These are phyloP conservation scores for Coniochaeta pulveracea DNA, from an alignment of 2,329 filamentous ascomycete species.

Conservation along the genomic window DNA sequence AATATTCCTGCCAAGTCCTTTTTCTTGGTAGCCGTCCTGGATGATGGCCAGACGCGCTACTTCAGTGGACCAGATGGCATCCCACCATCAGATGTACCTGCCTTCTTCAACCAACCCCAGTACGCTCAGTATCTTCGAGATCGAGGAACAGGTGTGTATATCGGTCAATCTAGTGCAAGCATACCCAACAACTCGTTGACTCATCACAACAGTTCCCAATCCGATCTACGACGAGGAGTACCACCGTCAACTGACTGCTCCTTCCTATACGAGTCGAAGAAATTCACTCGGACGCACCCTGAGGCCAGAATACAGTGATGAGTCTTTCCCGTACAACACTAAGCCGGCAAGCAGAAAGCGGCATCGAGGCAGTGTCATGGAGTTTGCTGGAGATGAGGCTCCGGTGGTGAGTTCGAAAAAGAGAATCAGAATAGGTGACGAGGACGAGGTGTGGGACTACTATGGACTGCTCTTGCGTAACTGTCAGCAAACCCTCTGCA, in stretches of 20 bases:
- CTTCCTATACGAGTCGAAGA: constrained; percentile 14
- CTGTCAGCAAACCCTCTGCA: constrained; percentile 61
- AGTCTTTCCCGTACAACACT: constrained; percentile 16
- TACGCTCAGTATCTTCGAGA: constrained; percentile 24
- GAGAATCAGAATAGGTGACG: constrained; percentile 40
- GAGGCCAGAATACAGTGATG: constrained; percentile 15
- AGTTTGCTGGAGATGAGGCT: constrained; percentile 27
- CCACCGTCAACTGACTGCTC: not conserved
- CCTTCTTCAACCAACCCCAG: constrained; percentile 33
- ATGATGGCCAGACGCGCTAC: constrained; percentile 32
- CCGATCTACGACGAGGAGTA: constrained; percentile 13
- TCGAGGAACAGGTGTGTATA: constrained; percentile 27
- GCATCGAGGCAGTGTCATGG: constrained; percentile 24
- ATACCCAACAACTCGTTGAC: no score
- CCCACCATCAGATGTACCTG: constrained; percentile 24
- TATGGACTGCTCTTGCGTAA: constrained; percentile 52
- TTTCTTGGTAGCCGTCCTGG: constrained; percentile 38
- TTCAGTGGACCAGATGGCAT: constrained; percentile 29
- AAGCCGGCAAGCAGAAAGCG: no score
- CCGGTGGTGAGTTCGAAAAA: constrained; percentile 26
- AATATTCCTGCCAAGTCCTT: constrained; percentile 38
- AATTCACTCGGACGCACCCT: constrained; percentile 16
- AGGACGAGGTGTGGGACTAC: constrained; percentile 42
- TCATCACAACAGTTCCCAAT: constrained; percentile 9
- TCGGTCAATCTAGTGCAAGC: constrained; percentile 5